A percentile compares a stretch with the other conserved stretches of the same genome.
These are phyloP conservation scores for Rhodotorula sp. DNA, from an alignment of 1,284 basidiomycete species.

Conservation along the genomic window DNA sequence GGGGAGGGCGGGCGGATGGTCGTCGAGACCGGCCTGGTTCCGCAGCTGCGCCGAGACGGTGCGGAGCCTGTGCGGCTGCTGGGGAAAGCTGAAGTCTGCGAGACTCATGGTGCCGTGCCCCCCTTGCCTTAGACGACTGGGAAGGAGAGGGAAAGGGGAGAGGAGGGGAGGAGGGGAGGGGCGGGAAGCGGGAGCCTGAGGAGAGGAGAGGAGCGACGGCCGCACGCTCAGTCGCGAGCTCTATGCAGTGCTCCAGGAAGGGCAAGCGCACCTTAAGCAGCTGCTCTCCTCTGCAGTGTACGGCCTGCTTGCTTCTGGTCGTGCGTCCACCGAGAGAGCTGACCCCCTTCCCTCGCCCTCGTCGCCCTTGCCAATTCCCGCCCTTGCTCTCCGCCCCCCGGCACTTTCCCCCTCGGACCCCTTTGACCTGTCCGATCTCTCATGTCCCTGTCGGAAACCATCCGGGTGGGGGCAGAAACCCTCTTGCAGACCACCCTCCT, in stretches of 20 bases:
- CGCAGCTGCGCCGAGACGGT: constrained; percentile 18
- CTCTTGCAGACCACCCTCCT: too few relatives aligned
- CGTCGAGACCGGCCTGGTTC: background rate
- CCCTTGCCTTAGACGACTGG: background rate
- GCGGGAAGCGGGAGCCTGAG: background rate
- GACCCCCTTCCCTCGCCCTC: background rate
- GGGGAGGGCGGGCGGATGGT: background rate
- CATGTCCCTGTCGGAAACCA: too few relatives aligned
- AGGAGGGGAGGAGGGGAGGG: background rate
- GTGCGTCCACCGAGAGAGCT: too few relatives aligned
- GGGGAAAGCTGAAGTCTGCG: constrained; percentile 10
- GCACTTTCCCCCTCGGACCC: too few relatives aligned
- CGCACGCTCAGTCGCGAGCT: too few relatives aligned
- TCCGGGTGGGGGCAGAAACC: too few relatives aligned
- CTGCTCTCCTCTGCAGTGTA: too few relatives aligned
- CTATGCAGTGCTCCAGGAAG: background rate
- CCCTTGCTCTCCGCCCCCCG: background rate
- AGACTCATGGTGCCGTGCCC: constrained; percentile 6
- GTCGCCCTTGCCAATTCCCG: background rate
- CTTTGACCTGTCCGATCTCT: background rate
- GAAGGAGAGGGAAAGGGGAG: background rate
- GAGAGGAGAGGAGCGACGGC: too few relatives aligned
- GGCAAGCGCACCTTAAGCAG: too few relatives aligned
- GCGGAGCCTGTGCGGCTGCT: constrained; percentile 4
- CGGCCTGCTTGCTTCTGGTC: too few relatives aligned